Conservation (phyloP, 805 yeast genomes). For the Cyberlindnera xylosilytica region DNA sequence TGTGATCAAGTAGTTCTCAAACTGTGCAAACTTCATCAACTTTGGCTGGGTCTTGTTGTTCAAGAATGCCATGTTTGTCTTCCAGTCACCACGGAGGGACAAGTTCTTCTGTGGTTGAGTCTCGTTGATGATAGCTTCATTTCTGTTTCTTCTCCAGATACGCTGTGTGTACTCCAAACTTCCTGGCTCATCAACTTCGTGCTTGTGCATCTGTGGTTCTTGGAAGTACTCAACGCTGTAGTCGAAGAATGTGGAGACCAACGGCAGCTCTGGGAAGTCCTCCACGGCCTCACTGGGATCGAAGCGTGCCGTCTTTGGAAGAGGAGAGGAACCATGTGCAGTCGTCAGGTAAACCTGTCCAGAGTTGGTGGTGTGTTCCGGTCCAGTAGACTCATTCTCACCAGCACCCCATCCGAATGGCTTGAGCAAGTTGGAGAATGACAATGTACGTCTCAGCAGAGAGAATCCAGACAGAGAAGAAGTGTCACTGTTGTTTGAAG, state of each 20-base stretch:
- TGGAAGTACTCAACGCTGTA: constrained; percentile 88
- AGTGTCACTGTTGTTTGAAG: constrained; percentile 1
- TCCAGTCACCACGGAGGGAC: constrained; percentile 87
- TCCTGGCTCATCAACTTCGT: constrained; percentile 89
- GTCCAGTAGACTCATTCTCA: constrained; percentile 19
- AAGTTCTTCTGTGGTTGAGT: constrained; percentile 88
- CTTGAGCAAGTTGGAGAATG: constrained; percentile 29
- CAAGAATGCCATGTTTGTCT: constrained; percentile 51
- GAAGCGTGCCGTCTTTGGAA: constrained; percentile 59
- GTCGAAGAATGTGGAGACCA: constrained; percentile 63
- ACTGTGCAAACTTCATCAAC: constrained; percentile 78
- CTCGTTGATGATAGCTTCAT: constrained; percentile 79
- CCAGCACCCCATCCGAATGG: constrained; percentile 26
- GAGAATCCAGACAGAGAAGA: constrained; percentile 13
- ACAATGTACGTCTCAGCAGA: constrained; percentile 24
- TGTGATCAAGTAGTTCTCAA: constrained; percentile 77
- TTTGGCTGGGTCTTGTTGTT: constrained; percentile 81
- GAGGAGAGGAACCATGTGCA: constrained; percentile 39
- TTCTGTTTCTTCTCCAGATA: constrained; percentile 86
- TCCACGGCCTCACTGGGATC: constrained; percentile 23
- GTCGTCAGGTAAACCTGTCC: constrained; percentile 13
- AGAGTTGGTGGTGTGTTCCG: constrained; percentile 8
- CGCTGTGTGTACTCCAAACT: constrained; percentile 78
- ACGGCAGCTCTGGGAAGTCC: constrained; percentile 40
- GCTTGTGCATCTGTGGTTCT: constrained; percentile 88